Conservation (phyloP, 345 rosid genomes). For the Syzygium oleosum region DNA sequence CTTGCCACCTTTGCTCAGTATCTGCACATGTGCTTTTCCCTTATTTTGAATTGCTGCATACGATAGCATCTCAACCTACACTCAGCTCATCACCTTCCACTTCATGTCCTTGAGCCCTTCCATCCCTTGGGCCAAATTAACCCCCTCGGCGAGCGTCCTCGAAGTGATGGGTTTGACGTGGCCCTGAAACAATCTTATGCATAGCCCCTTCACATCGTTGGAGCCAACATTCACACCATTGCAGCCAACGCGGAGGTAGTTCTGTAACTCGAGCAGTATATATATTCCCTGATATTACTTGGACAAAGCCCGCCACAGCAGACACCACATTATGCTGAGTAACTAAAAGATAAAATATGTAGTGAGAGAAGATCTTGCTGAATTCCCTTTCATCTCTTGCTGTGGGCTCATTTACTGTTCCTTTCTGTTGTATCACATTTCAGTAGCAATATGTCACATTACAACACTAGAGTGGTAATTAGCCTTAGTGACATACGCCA, state of each 20-base stretch:
- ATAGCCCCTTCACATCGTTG: background rate
- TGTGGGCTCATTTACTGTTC: background rate
- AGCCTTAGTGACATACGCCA: fast-evolving
- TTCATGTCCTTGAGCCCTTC: background rate
- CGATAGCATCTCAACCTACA: no score
- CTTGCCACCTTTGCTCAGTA: background rate
- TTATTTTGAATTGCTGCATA: no score
- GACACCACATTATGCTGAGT: background rate
- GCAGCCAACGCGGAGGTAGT: no score
- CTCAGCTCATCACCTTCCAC: background rate
- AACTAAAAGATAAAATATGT: background rate
- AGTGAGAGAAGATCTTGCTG: background rate
- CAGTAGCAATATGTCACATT: background rate
- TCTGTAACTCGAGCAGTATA: background rate
- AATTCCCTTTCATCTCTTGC: background rate
- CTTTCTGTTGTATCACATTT: background rate
- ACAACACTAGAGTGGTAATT: background rate
- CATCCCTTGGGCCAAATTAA: background rate
- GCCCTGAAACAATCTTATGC: background rate
- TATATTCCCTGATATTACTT: background rate
- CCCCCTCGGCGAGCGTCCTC: background rate
- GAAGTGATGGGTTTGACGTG: background rate
- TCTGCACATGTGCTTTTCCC: background rate
- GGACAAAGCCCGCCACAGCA: background rate
- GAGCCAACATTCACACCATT: no score